Evolutionary conservation across 345 rosid genomes (phyloP).

Genomic region (Rubroshorea leprosula): DNA sequence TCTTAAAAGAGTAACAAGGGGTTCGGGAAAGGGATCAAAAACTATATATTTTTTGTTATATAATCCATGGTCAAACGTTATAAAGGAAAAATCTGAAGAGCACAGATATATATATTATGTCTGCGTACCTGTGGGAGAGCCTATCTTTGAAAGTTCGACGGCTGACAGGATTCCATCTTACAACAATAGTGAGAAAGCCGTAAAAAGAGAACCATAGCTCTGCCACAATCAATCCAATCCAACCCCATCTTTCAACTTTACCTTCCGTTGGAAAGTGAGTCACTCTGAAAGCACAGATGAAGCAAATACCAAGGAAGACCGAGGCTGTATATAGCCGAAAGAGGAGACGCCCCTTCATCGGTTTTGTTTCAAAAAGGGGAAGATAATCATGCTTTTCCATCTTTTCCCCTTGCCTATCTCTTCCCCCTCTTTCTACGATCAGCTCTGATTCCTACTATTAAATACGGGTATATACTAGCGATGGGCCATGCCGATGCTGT

Average conservation of each 20-base stretch:
- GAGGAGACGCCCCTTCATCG: constrained; percentile 13
- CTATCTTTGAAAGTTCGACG: constrained; percentile 32
- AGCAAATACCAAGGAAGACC: constrained; percentile 25
- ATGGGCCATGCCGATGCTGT: too few relatives aligned
- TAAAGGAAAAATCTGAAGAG: too few relatives aligned
- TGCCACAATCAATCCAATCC: constrained; percentile 36
- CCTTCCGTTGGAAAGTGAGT: constrained; percentile 19
- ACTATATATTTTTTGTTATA: too few relatives aligned
- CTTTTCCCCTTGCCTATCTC: background rate
- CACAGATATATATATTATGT: background rate
- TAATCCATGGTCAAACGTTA: too few relatives aligned
- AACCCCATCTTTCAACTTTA: constrained; percentile 29
- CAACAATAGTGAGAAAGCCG: constrained; percentile 33
- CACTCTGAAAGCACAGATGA: constrained; percentile 23
- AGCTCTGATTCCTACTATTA: too few relatives aligned
- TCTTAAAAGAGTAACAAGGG: too few relatives aligned
- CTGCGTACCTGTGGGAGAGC: constrained; percentile 41
- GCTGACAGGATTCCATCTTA: constrained; percentile 31
- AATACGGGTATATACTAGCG: too few relatives aligned
- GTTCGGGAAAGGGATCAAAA: too few relatives aligned
- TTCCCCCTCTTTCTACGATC: too few relatives aligned
- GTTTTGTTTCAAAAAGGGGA: constrained; percentile 35
- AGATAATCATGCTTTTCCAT: constrained; percentile 9
- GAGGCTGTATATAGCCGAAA: constrained; percentile 24
- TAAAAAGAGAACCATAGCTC: constrained; percentile 39